These are phyloP conservation scores for Pseudogymnoascus sp. DNA, from an alignment of 2,329 filamentous ascomycete species.

Conservation along the genomic window DNA sequence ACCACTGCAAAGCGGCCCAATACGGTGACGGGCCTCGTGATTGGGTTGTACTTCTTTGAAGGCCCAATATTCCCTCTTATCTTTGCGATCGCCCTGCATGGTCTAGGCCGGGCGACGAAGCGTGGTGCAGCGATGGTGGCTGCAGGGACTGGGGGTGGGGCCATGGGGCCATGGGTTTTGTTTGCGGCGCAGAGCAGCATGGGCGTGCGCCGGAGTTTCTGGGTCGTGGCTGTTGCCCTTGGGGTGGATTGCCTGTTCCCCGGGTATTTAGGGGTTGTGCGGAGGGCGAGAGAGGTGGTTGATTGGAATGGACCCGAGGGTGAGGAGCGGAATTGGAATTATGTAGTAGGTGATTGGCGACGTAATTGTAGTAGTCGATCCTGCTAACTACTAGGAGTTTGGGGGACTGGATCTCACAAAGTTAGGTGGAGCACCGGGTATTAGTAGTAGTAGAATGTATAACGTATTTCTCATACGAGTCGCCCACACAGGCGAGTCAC, in stretches of 20 bases:
- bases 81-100: slow-evolving; percentile 67
- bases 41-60: slow-evolving; percentile 67
- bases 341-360: no score
- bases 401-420: no score
- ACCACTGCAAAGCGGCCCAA: slow-evolving; percentile 34
- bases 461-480: no score
- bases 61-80: slow-evolving; percentile 74
- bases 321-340: background rate
- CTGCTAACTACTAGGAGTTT: no score
- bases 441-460: no score
- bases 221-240: background rate
- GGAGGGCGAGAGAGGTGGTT: background rate
- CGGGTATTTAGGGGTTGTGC: background rate
- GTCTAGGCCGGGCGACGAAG: slow-evolving; percentile 69
- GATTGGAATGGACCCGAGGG: background rate
- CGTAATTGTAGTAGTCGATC: no score
- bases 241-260: background rate
- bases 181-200: slow-evolving; percentile 1
- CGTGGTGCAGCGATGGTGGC: slow-evolving; percentile 49
- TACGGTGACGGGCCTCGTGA: slow-evolving; percentile 46
- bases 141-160: slow-evolving; percentile 18
- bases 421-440: no score
- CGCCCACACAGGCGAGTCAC: no score
- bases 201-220: background rate
- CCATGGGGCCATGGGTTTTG: slow-evolving; percentile 23